phyloP scores from a whole-genome alignment of 2,329 filamentous ascomycete species.

The Chrysoporthe cubensis region DNA sequence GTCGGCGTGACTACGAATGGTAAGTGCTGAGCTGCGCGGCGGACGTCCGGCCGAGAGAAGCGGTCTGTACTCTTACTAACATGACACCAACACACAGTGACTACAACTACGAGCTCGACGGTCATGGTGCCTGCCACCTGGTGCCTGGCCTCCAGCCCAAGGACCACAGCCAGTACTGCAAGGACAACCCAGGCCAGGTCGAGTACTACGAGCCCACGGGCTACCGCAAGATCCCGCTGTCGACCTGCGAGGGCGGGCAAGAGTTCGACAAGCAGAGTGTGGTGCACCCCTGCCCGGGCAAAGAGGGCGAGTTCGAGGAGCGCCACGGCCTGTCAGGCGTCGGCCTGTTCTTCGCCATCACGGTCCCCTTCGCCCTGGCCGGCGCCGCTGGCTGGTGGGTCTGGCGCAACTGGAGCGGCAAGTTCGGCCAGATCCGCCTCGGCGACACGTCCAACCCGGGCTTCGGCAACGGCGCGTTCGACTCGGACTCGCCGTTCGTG shows the following conservation, averaged over 20 bases:
- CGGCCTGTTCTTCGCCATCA: conserved; percentile 83
- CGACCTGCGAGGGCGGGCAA: conserved; percentile 78
- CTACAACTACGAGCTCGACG: conserved; percentile 87
- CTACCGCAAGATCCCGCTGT: conserved; percentile 87
- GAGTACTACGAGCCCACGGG: conserved; percentile 86
- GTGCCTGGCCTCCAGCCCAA: conserved; percentile 72
- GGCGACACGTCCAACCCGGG: conserved; percentile 62
- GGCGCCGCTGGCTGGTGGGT: conserved; percentile 80
- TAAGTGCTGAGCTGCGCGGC: conserved; percentile 47
- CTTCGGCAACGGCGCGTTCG: conserved; percentile 50
- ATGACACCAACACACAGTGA: conserved; percentile 58
- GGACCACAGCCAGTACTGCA: conserved; percentile 55
- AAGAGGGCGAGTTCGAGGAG: conserved; percentile 79
- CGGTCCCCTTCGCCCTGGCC: conserved; percentile 74
- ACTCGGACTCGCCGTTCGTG: conserved; percentile 76
- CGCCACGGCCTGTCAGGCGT: conserved; percentile 72
- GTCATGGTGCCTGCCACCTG: conserved; percentile 75
- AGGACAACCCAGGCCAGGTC: conserved; percentile 65
- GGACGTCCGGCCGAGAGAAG: neutral
- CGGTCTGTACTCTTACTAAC: conserved; percentile 34
- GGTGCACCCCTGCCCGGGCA: conserved; percentile 70
- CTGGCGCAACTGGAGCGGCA: conserved; percentile 81
- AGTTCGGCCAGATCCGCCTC: conserved; percentile 89
- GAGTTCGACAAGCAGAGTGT: conserved; percentile 72
- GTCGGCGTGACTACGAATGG: conserved; percentile 90